Conservation (phyloP, 352 stramenopile genomes). For the Halophytophthora polymorphica region DNA sequence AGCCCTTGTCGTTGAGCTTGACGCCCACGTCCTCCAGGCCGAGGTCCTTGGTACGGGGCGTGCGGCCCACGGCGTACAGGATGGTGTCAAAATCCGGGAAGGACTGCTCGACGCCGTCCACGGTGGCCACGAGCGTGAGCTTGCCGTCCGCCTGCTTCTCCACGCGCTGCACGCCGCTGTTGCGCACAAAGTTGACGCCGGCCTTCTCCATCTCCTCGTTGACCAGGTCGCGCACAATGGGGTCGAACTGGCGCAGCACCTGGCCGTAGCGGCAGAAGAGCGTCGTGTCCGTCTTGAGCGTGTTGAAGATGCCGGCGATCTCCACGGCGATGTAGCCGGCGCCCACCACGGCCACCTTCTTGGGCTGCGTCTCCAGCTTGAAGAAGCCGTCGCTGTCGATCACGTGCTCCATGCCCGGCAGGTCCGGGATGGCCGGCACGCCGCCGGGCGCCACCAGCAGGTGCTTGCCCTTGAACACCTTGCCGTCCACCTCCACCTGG, state of each 20-base stretch:
- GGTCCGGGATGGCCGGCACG: conserved; percentile 73
- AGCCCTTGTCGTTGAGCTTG: conserved; percentile 63
- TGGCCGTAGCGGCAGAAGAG: conserved; percentile 88
- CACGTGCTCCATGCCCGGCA: conserved; percentile 89
- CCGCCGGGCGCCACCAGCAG: conserved; percentile 96
- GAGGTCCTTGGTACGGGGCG: conserved; percentile 85
- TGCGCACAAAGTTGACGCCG: conserved; percentile 61
- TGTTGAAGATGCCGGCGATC: conserved; percentile 94
- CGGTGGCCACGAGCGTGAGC: conserved; percentile 55
- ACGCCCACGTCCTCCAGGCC: conserved; percentile 79
- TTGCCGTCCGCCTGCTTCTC: conserved; percentile 84
- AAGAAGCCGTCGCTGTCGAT: conserved; percentile 98
- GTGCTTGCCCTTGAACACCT: conserved; percentile 83
- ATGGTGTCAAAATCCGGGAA: conserved; percentile 54
- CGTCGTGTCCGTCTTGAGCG: conserved; percentile 89
- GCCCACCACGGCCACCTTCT: conserved; percentile 92
- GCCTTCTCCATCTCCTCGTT: conserved; percentile 75
- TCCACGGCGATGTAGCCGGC: conserved; percentile 98
- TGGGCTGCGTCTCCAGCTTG: conserved; percentile 88
- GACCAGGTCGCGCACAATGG: conserved; percentile 76
- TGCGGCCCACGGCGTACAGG: conserved; percentile 80
- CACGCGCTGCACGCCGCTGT: conserved; percentile 66
- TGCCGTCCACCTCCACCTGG: conserved; percentile 77
- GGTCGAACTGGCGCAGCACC: conserved; percentile 89
- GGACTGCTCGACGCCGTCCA: conserved; percentile 53